These are phyloP conservation scores for Fraxinus paxiana DNA, from an alignment of 305 asterid species.

Conservation along the genomic window DNA sequence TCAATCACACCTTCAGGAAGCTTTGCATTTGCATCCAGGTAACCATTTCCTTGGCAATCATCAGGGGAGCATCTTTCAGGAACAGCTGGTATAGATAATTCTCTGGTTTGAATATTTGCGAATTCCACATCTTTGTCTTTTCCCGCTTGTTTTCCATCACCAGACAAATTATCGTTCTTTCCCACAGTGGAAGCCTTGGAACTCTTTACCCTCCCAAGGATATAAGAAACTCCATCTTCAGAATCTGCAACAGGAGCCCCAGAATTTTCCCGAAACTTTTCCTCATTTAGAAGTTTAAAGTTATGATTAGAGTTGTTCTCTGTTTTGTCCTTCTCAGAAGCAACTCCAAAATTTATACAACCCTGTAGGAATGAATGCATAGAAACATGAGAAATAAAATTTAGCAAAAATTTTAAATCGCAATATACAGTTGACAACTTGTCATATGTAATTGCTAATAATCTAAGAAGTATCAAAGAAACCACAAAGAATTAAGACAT, in stretches of 20 bases:
- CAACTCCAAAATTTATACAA: constrained; percentile 84
- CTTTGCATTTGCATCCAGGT: constrained; percentile 27
- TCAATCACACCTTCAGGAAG: constrained; percentile 29
- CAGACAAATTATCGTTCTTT: constrained; percentile 37
- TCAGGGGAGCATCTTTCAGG: constrained; percentile 30
- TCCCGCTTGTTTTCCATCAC: constrained; percentile 36
- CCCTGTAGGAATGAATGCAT: constrained; percentile 51
- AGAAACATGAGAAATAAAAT: constrained; percentile 21
- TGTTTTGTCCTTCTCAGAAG: constrained; percentile 57
- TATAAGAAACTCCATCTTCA: constrained; percentile 66
- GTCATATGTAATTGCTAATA: constrained; percentile 5
- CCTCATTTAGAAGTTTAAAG: constrained; percentile 53
- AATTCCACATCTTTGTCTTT: constrained; percentile 30
- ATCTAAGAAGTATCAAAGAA: constrained; percentile 18
- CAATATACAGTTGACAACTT: constrained; percentile 2
- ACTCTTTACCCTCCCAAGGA: constrained; percentile 53
- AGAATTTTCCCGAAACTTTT: constrained; percentile 42
- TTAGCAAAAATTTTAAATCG: background rate
- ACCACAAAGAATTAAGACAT: constrained; percentile 5
- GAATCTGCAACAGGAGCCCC: constrained; percentile 52
- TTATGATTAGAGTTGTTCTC: constrained; percentile 47
- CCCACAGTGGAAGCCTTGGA: constrained; percentile 35
- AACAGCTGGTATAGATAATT: constrained; percentile 35
- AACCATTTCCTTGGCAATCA: constrained; percentile 38
- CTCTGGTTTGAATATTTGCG: constrained; percentile 32